A percentile compares a stretch with the other conserved stretches of the same genome.
phyloP scores from a whole-genome alignment of 2,329 filamentous ascomycete species.

The Leptosphaerulina australis region DNA sequence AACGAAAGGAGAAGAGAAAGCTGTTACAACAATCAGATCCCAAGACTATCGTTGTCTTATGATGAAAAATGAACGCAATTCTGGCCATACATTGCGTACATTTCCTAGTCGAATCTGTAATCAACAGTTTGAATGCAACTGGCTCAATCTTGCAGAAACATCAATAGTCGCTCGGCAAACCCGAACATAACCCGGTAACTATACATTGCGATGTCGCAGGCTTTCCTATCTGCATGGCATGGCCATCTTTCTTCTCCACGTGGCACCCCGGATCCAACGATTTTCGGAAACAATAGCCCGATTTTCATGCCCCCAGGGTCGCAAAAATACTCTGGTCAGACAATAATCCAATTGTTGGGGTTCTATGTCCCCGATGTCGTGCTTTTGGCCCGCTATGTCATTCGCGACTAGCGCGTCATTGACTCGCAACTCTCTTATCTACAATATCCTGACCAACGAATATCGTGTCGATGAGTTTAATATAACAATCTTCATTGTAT shows the following conservation, averaged over 20 bases:
- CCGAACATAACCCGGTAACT: background rate
- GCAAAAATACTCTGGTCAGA: too few species aligned
- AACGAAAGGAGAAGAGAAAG: background rate
- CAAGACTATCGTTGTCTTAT: background rate
- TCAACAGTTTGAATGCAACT: background rate
- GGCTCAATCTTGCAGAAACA: background rate
- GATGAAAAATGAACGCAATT: background rate
- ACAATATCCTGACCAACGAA: background rate
- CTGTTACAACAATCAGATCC: background rate
- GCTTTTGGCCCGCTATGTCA: slow-evolving; percentile 4
- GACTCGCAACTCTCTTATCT: background rate
- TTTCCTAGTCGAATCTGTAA: background rate
- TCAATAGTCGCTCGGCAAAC: background rate
- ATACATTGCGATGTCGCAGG: background rate
- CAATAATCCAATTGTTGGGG: background rate
- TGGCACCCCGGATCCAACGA: background rate
- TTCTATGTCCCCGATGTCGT: background rate
- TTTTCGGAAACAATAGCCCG: too few species aligned
- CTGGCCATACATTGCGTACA: background rate
- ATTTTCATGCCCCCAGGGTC: too few species aligned
- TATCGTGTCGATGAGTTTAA: background rate
- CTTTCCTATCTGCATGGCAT: background rate
- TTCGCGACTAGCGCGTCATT: background rate
- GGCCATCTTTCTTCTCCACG: background rate
- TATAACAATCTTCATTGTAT: too few species aligned